Base-by-base conservation (phyloP, 805 yeast species). In the Cyberlindnera saturnus region DNA sequence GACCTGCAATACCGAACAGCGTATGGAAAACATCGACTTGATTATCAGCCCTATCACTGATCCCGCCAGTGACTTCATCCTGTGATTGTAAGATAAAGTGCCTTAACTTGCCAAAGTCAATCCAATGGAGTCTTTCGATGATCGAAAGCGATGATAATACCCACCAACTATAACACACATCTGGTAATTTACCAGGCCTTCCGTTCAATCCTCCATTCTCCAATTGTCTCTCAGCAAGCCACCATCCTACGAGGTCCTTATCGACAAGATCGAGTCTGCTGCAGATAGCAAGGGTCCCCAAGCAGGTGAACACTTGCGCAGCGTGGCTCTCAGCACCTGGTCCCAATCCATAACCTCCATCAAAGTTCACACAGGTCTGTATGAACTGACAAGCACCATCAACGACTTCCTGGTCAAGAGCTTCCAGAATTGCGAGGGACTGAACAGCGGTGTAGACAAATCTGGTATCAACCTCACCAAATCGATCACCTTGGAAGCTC, bases 91-190 rank as follows among this genome's bases (percentile, higher is more conserved):
- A 63, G 5, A 93, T 89, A 57, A 89, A 93, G 3, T 64, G 61
- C 41, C 74, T 72, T 44, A 93, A 66, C 52, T 74, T 78, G 5
- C 65, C 71, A 26, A 69, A 70, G 56, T 87, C 82, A n/a, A 93
- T 83, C 89, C 96, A 89, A 50, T 85, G 75, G 16, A 80, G 61
- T 48, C 75, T 79, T 0, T 67, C 76, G 17, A 91, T 68, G 32
- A 87, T 80, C 0, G 84, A 74, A 44, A 90, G 64, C 3, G 88
- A 74, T 2, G 95, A 82, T 18, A 89, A 61, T 9, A 89, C 95
- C 99, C 99, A 93, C 96, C 97, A 93, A 53, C 93, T 81, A 61
- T 93, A 93, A 60, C 99, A 93, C n/a, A 87, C 96, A 63, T 93
- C 99, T 0, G 98, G 96, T 16, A 88, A 66, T 60, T 93, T 93